Evolutionary conservation across 2,329 filamentous ascomycete genomes (phyloP), one percentile per base, ranked within the genome.

Genomic region (Xylariaceae sp.): DNA sequence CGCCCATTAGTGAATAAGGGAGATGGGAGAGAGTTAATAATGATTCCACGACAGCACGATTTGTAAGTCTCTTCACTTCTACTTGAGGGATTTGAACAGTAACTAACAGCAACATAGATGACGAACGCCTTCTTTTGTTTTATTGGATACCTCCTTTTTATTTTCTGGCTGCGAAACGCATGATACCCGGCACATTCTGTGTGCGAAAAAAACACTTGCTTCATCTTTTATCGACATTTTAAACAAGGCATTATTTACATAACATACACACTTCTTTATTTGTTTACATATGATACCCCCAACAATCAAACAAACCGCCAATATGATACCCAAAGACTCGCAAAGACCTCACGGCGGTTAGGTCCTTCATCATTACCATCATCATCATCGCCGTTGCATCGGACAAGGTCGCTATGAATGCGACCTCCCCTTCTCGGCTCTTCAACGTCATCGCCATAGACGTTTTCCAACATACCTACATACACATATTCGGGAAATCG

Each of bases 1-100:
- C 81, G 55, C 78, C 82, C 61, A 85, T 85, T 69, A 69, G 72
- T 45, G 76, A 78, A 68, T 77, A 73, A 77, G 61, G 53, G 45
- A 34, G 41, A 39, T 10, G 17, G 3, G 6, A 41, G 11, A 30
- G n/a, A 58, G 15, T 62, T 62, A 55, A 45, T 58, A 64, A 64
- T 52, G 59, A 66, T 35, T 65, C 69, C 64, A 66, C 66, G 67
- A 66, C 59, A 58, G 54, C 57, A 65, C 57, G 65, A 70, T 62
- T 69, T 66, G 69, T 71, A 60, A 68, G 68, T 54, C 44, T 47
- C 17, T 17, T 11, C 17, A n/a, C 2, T 18, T 18, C 17, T 18
- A 18, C 17, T 18, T 2, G 2, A 18, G 17, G 17, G 17, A 18
- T 18, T 4, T 30, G 23, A 30, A 30, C 52, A 52, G 47, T 51